Percentiles rank a stretch among this genome's conserved stretches.
Evolutionary conservation across 805 yeast species (phyloP).

Genomic region (Metschnikowia corniflorae): DNA sequence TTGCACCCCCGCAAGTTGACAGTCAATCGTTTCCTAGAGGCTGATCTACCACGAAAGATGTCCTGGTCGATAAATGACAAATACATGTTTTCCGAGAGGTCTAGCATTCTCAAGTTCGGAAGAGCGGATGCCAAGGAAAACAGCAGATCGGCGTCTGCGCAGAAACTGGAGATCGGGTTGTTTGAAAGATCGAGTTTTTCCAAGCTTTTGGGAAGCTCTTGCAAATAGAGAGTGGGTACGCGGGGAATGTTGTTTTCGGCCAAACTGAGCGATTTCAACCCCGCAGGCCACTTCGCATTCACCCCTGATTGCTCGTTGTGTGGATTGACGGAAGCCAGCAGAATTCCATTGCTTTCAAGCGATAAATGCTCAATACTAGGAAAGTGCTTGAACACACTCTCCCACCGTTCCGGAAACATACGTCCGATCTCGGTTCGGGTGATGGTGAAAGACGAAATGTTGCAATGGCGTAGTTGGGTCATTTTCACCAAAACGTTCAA

Average conservation of each 20-base stretch:
- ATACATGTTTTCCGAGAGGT: constrained; percentile 8
- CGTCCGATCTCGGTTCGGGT: constrained; percentile 34
- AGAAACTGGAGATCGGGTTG: constrained; percentile 18
- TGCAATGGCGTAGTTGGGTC: constrained; percentile 16
- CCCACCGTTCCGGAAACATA: constrained; percentile 31
- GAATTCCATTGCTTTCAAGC: constrained; percentile 24
- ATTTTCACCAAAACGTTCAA: constrained; percentile 26
- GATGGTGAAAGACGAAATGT: constrained; percentile 23
- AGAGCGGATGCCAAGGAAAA: constrained; percentile 9
- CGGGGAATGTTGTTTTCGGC: constrained; percentile 24
- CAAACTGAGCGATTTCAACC: constrained; percentile 21
- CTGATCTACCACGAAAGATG: background rate
- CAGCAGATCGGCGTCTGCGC: constrained; percentile 1
- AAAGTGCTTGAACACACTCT: constrained; percentile 25
- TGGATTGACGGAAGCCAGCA: background rate
- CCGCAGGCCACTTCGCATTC: constrained; percentile 26
- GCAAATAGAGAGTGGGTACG: constrained; percentile 20
- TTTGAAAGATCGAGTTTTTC: constrained; percentile 22
- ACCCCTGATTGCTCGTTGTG: constrained; percentile 12
- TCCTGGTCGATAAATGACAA: constrained; percentile 11
- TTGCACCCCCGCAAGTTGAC: too few relatives aligned
- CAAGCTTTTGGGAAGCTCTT: constrained; percentile 27
- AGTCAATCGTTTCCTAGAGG: too few relatives aligned
- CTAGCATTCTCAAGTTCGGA: constrained; percentile 12
- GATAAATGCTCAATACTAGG: constrained; percentile 20